Evolutionary conservation across 305 asterid genomes (phyloP).

Genomic region (Coffea humblotiana): DNA sequence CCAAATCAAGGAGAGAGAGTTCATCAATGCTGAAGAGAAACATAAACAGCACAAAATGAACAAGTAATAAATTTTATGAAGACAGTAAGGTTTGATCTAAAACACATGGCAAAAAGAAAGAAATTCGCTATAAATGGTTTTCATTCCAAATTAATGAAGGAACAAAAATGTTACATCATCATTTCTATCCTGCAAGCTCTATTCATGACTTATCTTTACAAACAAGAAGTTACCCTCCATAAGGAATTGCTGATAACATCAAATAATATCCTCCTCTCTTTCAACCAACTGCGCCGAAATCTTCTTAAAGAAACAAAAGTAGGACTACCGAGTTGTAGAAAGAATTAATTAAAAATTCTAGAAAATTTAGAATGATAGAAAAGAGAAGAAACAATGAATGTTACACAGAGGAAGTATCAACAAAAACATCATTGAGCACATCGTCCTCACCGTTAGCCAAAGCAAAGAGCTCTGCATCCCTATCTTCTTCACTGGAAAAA

Average conservation of each 20-base stretch:
- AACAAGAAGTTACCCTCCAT: constrained; percentile 22
- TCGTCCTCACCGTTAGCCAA: constrained; percentile 93
- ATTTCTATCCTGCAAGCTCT: constrained; percentile 37
- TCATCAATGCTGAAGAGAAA: constrained; percentile 2
- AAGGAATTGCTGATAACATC: constrained; percentile 20
- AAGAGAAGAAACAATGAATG: constrained; percentile 32
- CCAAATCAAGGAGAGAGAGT: not conserved
- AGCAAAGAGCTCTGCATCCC: constrained; percentile 69
- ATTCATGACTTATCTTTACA: constrained; percentile 28
- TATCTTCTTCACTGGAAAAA: constrained; percentile 56
- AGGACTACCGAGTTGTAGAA: constrained; percentile 28
- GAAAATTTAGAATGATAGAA: constrained; percentile 23
- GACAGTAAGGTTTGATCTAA: not conserved
- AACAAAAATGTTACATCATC: constrained; percentile 29
- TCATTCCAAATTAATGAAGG: constrained; percentile 21
- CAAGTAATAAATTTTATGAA: not conserved
- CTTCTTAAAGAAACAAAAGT: constrained; percentile 27
- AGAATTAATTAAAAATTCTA: constrained; percentile 35
- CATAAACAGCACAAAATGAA: not conserved
- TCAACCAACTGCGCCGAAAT: constrained; percentile 29
- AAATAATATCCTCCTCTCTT: constrained; percentile 13
- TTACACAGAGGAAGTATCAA: constrained; percentile 89
- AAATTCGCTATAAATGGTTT: constrained; percentile 23
- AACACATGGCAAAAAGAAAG: constrained; percentile 21
- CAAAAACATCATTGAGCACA: constrained; percentile 90